These are phyloP conservation scores for Meripilus lineatus DNA, from an alignment of 1,284 basidiomycete species.

Conservation along the genomic window DNA sequence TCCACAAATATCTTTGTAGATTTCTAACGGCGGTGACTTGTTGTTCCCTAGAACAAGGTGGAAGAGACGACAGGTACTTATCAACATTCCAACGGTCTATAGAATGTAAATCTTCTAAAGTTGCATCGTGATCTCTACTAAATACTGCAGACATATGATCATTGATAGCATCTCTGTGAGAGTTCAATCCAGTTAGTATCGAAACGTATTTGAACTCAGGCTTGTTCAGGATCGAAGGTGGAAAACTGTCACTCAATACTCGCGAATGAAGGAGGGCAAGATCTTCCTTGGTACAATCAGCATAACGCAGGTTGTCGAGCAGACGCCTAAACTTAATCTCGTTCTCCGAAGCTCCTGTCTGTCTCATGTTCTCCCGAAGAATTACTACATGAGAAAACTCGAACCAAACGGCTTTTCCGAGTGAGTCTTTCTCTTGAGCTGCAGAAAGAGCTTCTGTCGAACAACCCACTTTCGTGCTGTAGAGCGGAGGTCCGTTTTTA, in stretches of 20 bases:
- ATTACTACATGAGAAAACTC: conserved; percentile 9
- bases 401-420: too few relatives aligned
- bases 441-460: too few relatives aligned
- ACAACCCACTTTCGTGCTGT: too few relatives aligned
- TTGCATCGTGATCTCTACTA: conserved; percentile 25
- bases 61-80: not conserved
- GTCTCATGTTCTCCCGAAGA: conserved; percentile 10
- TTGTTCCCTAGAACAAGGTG: too few relatives aligned
- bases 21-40: too few relatives aligned
- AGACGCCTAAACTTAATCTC: conserved; percentile 1
- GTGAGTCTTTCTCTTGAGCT: too few relatives aligned
- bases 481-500: not conserved
- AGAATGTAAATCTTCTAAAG: conserved; percentile 25
- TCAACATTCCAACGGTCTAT: conserved; percentile 16
- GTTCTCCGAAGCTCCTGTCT: not conserved
- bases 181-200: conserved; percentile 30
- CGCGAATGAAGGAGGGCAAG: not conserved
- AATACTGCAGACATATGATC: conserved; percentile 20
- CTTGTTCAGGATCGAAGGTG: conserved; percentile 12
- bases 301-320: conserved; percentile 1
- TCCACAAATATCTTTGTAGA: conserved; percentile 26
- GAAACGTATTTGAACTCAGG: conserved; percentile 25
- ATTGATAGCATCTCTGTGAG: conserved; percentile 31
- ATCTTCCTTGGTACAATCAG: not conserved
- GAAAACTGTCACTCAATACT: not conserved